Evolutionary conservation across 208 protist species (phyloP).

Genomic region (Balamuthia mandrillaris): DNA sequence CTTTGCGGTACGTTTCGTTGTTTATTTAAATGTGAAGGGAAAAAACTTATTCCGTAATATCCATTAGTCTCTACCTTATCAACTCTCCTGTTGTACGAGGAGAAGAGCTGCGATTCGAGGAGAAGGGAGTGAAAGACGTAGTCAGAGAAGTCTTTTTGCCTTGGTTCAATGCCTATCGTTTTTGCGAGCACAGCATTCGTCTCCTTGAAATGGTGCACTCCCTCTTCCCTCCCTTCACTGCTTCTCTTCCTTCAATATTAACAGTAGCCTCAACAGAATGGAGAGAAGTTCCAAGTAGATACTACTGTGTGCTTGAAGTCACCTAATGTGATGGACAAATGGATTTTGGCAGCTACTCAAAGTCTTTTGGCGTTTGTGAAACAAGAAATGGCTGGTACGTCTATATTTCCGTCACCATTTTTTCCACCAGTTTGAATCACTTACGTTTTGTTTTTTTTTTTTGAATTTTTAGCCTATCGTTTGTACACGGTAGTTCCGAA

Average conservation of each 20-base stretch:
- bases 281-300: neutral
- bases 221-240: constrained; percentile 57
- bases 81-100: constrained; percentile 98
- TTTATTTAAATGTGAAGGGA: too few species aligned
- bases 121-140: constrained; percentile 88
- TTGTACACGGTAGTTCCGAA: constrained; percentile 98
- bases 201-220: constrained; percentile 66
- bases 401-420: neutral
- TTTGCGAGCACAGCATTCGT: constrained; percentile 94
- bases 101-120: constrained; percentile 88
- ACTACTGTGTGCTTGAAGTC: constrained; percentile 2
- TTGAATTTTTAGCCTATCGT: constrained; percentile 78
- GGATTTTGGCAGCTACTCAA: constrained; percentile 93
- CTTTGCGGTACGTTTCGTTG: constrained; percentile 82
- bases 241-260: neutral
- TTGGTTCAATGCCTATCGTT: constrained; percentile 96
- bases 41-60: too few species aligned
- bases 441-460: neutral
- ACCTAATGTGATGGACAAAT: constrained; percentile 96
- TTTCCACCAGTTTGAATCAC: neutral
- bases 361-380: constrained; percentile 90
- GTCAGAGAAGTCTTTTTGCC: constrained; percentile 97
- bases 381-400: constrained; percentile 85
- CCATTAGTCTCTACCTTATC: constrained; percentile 97
- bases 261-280: neutral